These are phyloP conservation scores for Globisporangium takayamanum DNA, from an alignment of 352 stramenopile species.

Conservation along the genomic window DNA sequence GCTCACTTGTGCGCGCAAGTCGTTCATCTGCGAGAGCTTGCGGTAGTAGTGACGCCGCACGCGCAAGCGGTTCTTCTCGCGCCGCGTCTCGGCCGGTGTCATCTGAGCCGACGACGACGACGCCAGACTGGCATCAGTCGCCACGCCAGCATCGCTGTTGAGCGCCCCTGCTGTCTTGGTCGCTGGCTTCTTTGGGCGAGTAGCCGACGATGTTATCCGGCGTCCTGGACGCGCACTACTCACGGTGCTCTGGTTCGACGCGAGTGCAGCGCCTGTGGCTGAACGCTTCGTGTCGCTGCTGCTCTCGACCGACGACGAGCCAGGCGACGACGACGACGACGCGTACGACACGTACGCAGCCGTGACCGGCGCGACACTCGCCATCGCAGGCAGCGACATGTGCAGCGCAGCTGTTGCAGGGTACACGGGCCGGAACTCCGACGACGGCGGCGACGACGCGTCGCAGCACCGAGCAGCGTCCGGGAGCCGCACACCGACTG, in stretches of 20 bases:
- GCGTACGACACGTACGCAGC: neutral
- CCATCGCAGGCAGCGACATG: neutral
- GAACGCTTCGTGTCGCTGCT: constrained; percentile 1
- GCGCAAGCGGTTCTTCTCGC: constrained; percentile 17
- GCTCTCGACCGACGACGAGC: constrained; percentile 9
- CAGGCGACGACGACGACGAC: constrained; percentile 9
- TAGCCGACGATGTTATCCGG: neutral
- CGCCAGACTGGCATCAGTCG: neutral
- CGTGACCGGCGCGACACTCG: neutral
- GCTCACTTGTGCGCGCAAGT: constrained; percentile 12
- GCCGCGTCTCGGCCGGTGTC: constrained; percentile 8
- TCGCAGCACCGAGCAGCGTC: neutral
- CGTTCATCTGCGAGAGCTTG: constrained; percentile 17
- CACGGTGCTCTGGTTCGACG: neutral
- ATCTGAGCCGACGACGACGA: neutral
- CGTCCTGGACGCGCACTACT: neutral
- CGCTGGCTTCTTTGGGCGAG: too few relatives aligned
- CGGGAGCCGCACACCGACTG: neutral
- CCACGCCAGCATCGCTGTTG: neutral
- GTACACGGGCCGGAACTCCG: neutral
- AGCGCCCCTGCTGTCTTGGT: too few relatives aligned
- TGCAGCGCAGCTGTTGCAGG: neutral
- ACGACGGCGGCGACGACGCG: neutral
- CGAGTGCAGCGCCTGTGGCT: neutral
- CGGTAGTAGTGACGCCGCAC: constrained; percentile 19